These are phyloP conservation scores for Blastocystis sp. DNA, from an alignment of 352 stramenopile genomes.

Conservation along the genomic window DNA sequence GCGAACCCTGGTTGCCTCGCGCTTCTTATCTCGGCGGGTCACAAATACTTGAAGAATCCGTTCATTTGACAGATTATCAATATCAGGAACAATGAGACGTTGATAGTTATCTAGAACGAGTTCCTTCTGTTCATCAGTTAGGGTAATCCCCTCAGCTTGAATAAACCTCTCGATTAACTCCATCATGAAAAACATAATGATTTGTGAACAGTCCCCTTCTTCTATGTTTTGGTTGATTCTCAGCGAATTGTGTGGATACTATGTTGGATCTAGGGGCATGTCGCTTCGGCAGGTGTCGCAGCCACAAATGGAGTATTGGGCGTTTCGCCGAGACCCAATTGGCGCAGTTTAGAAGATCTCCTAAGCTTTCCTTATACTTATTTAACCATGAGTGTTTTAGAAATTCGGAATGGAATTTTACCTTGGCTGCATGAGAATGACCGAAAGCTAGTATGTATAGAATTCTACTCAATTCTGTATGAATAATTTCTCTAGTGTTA, in stretches of 20 bases:
- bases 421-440: conserved; percentile 22
- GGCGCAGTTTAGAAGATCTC: too few species aligned
- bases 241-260: too few species aligned
- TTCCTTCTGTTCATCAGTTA: not conserved
- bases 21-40: not conserved
- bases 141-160: not conserved
- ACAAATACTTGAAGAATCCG: not conserved
- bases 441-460: not conserved
- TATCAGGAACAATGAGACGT: not conserved
- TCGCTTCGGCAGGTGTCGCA: too few species aligned
- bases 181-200: conserved; percentile 1
- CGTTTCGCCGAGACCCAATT: too few species aligned
- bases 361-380: too few species aligned
- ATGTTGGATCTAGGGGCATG: too few species aligned
- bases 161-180: not conserved
- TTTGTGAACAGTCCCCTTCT: not conserved
- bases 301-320: too few species aligned
- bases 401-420: not conserved
- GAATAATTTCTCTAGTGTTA: not conserved
- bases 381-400: not conserved
- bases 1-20: not conserved
- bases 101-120: not conserved
- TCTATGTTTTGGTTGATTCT: too few species aligned
- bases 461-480: conserved; percentile 4
- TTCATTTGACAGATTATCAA: not conserved